Percentiles rank a stretch among this genome's conserved stretches.
phyloP scores from a whole-genome alignment of 2,329 filamentous ascomycete genomes.

The Plectosphaerella cucumerina region DNA sequence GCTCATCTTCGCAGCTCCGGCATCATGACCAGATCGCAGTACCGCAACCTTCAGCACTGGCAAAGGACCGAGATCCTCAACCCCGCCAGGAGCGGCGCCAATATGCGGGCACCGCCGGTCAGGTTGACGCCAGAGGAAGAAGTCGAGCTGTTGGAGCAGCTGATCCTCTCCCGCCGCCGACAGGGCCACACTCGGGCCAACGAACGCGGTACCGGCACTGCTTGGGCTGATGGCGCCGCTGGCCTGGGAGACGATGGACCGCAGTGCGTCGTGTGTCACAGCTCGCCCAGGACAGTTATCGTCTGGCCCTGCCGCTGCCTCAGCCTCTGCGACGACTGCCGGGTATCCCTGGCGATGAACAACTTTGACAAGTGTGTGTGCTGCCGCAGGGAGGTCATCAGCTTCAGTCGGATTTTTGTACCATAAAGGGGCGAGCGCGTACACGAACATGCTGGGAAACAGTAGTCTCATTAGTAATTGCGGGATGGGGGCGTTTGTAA shows the following conservation, averaged over 20 bases:
- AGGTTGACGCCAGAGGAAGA: constrained; percentile 55
- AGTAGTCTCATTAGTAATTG: too few relatives aligned
- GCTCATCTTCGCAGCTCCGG: constrained; percentile 69
- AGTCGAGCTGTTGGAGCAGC: constrained; percentile 55
- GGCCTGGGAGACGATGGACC: constrained; percentile 69
- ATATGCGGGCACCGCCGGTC: constrained; percentile 20
- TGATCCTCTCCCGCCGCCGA: constrained; percentile 50
- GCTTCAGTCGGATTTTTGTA: constrained; percentile 88
- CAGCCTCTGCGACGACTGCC: constrained; percentile 90
- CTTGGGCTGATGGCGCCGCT: constrained; percentile 68
- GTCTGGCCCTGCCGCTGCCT: constrained; percentile 96
- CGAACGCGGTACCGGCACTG: constrained; percentile 19
- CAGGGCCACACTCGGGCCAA: constrained; percentile 7
- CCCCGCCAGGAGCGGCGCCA: constrained; percentile 30
- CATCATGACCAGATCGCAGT: constrained; percentile 79
- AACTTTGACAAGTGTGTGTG: constrained; percentile 97
- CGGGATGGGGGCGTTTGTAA: not conserved
- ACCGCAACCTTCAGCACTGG: constrained; percentile 61
- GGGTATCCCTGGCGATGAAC: constrained; percentile 90
- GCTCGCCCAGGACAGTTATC: constrained; percentile 78
- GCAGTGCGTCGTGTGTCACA: constrained; percentile 91
- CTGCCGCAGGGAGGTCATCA: constrained; percentile 81
- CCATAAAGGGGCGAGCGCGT: constrained; percentile 42
- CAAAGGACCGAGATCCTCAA: constrained; percentile 67
- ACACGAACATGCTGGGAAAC: too few relatives aligned